Base-by-base conservation (phyloP, 2,329 filamentous ascomycete species). In the Thielaviopsis populi region DNA sequence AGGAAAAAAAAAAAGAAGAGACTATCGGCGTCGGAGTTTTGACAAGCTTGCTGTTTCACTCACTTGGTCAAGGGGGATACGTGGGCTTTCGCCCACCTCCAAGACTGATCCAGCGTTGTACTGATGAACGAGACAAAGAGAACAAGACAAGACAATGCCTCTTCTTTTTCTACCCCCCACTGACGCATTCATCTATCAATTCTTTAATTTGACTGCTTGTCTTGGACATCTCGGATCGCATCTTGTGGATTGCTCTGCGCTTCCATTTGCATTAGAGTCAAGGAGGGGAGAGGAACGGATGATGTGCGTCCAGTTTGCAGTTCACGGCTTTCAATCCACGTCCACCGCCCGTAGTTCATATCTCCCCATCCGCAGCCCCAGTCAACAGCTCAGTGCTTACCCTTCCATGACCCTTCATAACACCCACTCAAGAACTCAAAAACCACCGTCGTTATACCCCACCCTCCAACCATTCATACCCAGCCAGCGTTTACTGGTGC, bases 1-100 rank as follows among this genome's bases (percentile, higher is more conserved):
- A 46, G 42, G 17, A 46, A 24, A 19, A 37, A 46, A 10, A 15
- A 33, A 56, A 30, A 33, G 13, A 15, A 56, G 17, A n/a, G 50
- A 27, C 33, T 8, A 33, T 19, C 17, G 15, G n/a, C 15, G 15
- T n/a, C 4, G 27, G 50, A 56, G 50, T 27, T 56, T 56, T 30
- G 50, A n/a, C 24, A 56, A 56, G 24, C 33, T 56, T 56, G 24
- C 17, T 54, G 22, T 56, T 56, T 56, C 50, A 56, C 50, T 56
- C 15, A 56, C 50, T 33, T 5, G 24, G 24, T 56, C 50, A 27
- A 56, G 50, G 50, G 50, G 33, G 24, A 33, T 56, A n/a, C 33
- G 17, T 56, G 50, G 50, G 50, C 50, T 56, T 27, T 56, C 24
- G 27, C n/a, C 27, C 50, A 46, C 15, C 42, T 56, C 27, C 33